Percentiles rank a stretch among this genome's conserved stretches.
phyloP scores from a whole-genome alignment of 1,139 yeast genomes.

The Scheffersomyces parashehatae region DNA sequence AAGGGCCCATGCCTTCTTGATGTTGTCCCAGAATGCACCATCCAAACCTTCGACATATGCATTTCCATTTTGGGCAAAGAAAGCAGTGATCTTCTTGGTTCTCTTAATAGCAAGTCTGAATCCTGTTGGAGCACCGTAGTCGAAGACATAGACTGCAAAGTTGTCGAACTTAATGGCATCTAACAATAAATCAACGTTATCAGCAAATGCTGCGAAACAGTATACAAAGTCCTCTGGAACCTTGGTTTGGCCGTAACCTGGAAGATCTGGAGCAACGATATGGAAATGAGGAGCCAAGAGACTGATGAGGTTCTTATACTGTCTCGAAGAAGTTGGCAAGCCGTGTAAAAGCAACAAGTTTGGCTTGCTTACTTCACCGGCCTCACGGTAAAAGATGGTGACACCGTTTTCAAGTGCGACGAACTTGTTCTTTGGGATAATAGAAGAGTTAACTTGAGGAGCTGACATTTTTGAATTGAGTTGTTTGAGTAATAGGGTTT shows the following conservation, averaged over 20 bases:
- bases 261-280: constrained; percentile 47
- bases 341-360: constrained; percentile 41
- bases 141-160: constrained; percentile 38
- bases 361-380: constrained; percentile 31
- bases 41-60: constrained; percentile 43
- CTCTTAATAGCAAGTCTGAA: constrained; percentile 32
- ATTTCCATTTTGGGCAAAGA: constrained; percentile 45
- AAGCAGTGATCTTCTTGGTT: constrained; percentile 26
- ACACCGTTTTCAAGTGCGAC: constrained; percentile 13
- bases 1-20: constrained; percentile 30
- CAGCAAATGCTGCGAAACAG: constrained; percentile 32
- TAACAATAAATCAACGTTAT: constrained; percentile 29
- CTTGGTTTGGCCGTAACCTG: constrained; percentile 42
- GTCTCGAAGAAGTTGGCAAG: constrained; percentile 42
- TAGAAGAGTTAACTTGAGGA: background rate
- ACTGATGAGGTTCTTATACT: constrained; percentile 37
- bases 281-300: constrained; percentile 33
- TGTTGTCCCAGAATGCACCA: constrained; percentile 35
- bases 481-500: background rate
- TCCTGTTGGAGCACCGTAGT: constrained; percentile 47
- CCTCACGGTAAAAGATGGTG: constrained; percentile 37
- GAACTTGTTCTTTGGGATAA: background rate
- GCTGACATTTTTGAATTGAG: background rate
- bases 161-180: constrained; percentile 23
- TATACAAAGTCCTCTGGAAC: constrained; percentile 24